Base-by-base conservation (phyloP, 1,139 yeast species). In the Yamadazyma oceani region DNA sequence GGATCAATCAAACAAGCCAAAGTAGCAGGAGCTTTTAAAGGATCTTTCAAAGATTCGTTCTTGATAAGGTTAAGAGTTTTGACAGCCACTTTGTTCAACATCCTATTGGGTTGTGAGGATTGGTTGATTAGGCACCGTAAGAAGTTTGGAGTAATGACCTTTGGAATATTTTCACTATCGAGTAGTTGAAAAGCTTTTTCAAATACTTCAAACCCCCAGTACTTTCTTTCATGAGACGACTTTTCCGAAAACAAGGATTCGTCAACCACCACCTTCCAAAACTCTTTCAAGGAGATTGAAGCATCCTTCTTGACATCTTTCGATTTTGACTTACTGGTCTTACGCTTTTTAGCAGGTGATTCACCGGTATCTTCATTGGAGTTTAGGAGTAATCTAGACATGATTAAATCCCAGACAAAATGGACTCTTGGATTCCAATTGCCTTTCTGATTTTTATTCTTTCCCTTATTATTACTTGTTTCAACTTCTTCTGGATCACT, bases 151-250 rank as follows among this genome's bases (percentile, higher is more conserved):
- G 89, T 77, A 54, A 90, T 77, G 2, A 88, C 53, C 22, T 51
- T 38, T 2, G 61, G 49, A 0, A 82, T 55, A 21, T 61, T 56
- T 2, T 59, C 53, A 1, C 60, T 48, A 0, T 71, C 56, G 7
- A 43, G 44, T 1, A 38, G 25, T 37, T 38, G 49, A 21, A 83
- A 57, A 34, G 80, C 71, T 35, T 74, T 66, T 26, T 62, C 67
- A 48, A 90, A 80, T 5, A 90, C 73, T 50, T 85, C 85, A 51
- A 90, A 79, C 0, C 97, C 98, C 78, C 88, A 78, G 58, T 75
- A 86, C 55, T 90, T 92, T 44, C 96, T 73, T 58, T 90, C 97
- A 31, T 82, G 80, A 1, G 96, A 86, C 0, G 96, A 73, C 46
- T 84, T 79, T 23, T 77, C 80, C 4, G 88, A 68, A 53, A 92